Base-by-base conservation (phyloP, 1,139 yeast genomes). In the Geotrichum europaeum region DNA sequence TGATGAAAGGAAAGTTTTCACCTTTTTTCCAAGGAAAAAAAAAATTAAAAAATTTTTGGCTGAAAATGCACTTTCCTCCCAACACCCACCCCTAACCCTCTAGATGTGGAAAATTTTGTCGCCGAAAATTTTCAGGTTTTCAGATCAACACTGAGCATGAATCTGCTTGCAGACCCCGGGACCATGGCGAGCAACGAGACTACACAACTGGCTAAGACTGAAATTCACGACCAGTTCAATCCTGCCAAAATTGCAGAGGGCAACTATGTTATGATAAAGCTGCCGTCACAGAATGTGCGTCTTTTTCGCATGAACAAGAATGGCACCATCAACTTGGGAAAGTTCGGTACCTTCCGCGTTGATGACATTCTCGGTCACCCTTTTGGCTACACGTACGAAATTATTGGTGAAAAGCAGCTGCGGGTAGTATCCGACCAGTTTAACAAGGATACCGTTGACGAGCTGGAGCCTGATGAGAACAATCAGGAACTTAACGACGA, bases 341-440 rank as follows among this genome's bases (percentile, higher is more conserved):
- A 94, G 73, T 95, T 94, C 74, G 99, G 99, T 9, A 78, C 86
- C 1, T 94, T 95, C 73, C 77, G 81, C 52, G 90, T 87, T 4
- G 83, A 86, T 66, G 87, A 84, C 60, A 81, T 94, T 18, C 71
- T 94, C 47, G 97, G 97, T 1, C 86, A 79, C 68, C 88, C 94
- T 4, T 87, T 83, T 68, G 99, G 99, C 1, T 92, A 88, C 68
- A 84, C 96, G 0, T 94, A 94, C 74, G 98, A 94, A 71, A 87
- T 94, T 51, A 71, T 80, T 36, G 88, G 84, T 56, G 62, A 64
- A n/a, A 57, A 50, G 28, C 61, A 62, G 47, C 64, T 71, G 49
- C 56, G 62, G 24, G 64, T 69, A n/a, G 68, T 71, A 34, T 63
- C 63, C 43, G 67, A 67, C 25, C 69, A 66, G 49, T 67, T 63